These are phyloP conservation scores for Penstemon barbatus DNA, from an alignment of 257 asterid species.

Conservation along the genomic window DNA sequence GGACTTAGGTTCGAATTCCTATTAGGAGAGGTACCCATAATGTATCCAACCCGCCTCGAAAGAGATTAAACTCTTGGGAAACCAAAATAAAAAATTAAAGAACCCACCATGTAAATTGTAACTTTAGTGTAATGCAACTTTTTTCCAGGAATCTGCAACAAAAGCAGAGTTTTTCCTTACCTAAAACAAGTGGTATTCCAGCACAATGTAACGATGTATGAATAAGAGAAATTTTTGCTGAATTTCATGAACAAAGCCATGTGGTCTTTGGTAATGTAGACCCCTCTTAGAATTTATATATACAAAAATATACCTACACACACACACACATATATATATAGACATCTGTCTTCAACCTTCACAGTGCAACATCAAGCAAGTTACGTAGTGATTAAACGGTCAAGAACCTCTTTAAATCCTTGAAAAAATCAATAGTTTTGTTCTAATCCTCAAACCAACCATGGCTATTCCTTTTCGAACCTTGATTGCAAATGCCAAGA, in stretches of 20 bases:
- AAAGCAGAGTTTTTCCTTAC: conserved; percentile 11
- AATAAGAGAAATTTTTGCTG: conserved; percentile 18
- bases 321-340: not conserved
- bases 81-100: not conserved
- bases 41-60: too few relatives aligned
- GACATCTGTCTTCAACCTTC: conserved; percentile 9
- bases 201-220: conserved; percentile 33
- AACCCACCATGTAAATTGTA: conserved; percentile 25
- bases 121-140: conserved; percentile 13
- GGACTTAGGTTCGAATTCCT: too few relatives aligned
- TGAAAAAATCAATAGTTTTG: not conserved
- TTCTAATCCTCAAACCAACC: conserved; percentile 2
- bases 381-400: not conserved
- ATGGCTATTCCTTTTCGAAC: conserved; percentile 50
- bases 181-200: conserved; percentile 36
- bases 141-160: conserved; percentile 25
- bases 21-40: too few relatives aligned
- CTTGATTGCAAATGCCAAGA: conserved; percentile 40
- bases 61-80: too few relatives aligned
- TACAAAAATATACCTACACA: too few relatives aligned
- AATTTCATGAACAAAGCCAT: conserved; percentile 39
- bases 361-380: conserved; percentile 19
- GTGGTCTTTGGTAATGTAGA: conserved; percentile 33
- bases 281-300: conserved; percentile 5
- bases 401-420: conserved; percentile 3